A percentile compares a stretch with the other conserved stretches of the same genome.
Evolutionary conservation across 2,329 filamentous ascomycete species (phyloP).

Genomic region (Arthrobotrys entomopaga): DNA sequence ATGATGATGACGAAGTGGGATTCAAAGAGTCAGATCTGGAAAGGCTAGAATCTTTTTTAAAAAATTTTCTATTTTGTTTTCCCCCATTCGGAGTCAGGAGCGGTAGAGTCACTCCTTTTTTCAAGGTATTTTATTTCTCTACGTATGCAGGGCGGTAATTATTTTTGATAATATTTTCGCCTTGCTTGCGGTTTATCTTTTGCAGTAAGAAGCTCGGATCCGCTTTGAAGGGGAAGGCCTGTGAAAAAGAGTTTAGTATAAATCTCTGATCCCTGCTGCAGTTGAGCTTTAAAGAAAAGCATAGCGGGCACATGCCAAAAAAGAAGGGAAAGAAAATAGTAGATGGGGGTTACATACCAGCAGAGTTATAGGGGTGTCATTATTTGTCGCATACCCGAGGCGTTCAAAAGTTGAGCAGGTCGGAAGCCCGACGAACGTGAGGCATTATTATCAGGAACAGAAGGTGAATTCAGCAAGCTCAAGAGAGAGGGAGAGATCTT

Average conservation of each 20-base stretch:
- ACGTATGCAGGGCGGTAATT: not conserved
- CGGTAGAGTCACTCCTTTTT: not conserved
- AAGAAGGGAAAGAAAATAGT: not conserved
- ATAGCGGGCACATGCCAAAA: constrained; percentile 13
- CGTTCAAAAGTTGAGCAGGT: not conserved
- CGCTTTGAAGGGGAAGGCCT: not conserved
- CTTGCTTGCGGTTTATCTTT: too few species aligned
- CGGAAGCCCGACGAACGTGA: constrained; percentile 15
- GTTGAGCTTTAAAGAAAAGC: constrained; percentile 1
- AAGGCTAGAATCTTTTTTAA: too few species aligned
- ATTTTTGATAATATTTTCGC: not conserved
- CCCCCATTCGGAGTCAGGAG: not conserved
- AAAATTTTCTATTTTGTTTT: too few species aligned
- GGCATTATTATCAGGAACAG: constrained; percentile 34
- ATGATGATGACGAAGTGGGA: constrained; percentile 8
- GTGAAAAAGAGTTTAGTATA: not conserved
- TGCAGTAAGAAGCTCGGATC: too few species aligned
- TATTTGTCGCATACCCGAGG: too few species aligned
- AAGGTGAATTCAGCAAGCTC: constrained; percentile 15
- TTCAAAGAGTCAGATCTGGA: not conserved
- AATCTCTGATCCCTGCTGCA: constrained; percentile 8
- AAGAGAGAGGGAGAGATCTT: not conserved
- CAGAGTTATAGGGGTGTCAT: too few species aligned
- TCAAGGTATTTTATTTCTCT: not conserved
- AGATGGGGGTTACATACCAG: too few species aligned